Base-by-base conservation (phyloP, 2,329 filamentous ascomycete genomes). In the Ophiostoma triangulosporum region DNA sequence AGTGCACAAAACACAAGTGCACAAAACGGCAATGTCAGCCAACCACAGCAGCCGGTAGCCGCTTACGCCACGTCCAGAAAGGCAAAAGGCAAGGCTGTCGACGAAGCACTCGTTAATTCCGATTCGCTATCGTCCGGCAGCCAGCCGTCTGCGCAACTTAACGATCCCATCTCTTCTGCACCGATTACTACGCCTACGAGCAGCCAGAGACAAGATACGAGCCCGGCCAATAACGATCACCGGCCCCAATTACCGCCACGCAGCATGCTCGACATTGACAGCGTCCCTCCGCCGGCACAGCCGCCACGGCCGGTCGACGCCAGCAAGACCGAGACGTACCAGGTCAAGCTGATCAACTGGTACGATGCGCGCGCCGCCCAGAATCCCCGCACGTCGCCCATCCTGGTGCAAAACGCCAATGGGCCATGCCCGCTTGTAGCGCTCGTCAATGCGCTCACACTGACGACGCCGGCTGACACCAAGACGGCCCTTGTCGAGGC, bases 341-440 rank as follows among this genome's bases (percentile, higher is more conserved):
- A 89, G 54, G 90, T 97, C 65, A 94, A 95, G 64, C 89, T 90
- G 56, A 83, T 97, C 57, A 82, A 79, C 57, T 97, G 91, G 90
- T 74, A 82, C 56, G 88, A 96, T 64, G 68, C 73, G 2, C 76
- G 65, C 11, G 72, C 75, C 0, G 65, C 73, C 1, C 73, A 77
- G n/a, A 80, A 80, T 52, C 73, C 87, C 35, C 77, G 88, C 43
- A 76, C 77, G n/a, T 91, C 88, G 0, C 91, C 93, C 0, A 88
- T 97, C 54, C 72, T 97, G 38, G 82, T 94, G 3, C 91, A 98
- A 64, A 97, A 96, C 61, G 81, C 84, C 54, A 98, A 98, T 62
- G 93, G 93, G 0, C 93, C 93, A 1, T 98, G 93, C 66, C 93
- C 93, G 1, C 70, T 98, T 14, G 80, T 98, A 26, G 93, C 93